Percentiles rank a stretch among this genome's conserved stretches.
Conservation (phyloP, 768 basidiomycete genomes). For the Boletus rubropictus region DNA sequence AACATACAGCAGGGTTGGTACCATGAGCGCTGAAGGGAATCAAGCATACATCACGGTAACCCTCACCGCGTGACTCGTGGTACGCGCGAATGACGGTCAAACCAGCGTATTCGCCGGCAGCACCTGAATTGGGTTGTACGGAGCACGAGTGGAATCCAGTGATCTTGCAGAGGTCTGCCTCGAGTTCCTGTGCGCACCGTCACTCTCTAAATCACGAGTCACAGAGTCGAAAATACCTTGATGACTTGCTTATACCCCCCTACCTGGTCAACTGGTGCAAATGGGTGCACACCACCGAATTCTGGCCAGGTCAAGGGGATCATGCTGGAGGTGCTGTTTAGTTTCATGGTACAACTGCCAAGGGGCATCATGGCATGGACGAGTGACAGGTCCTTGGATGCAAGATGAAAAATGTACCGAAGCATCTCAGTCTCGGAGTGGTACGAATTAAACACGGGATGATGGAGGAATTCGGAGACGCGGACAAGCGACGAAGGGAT, state of each 20-base stretch:
- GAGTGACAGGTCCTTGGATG: constrained; percentile 90
- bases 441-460: constrained; percentile 92
- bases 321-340: constrained; percentile 98
- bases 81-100: constrained; percentile 91
- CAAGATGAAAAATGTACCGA: constrained; percentile 90
- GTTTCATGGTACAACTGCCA: constrained; percentile 96
- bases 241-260: constrained; percentile 81
- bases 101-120: constrained; percentile 97
- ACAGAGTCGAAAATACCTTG: constrained; percentile 40
- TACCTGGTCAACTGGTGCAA: constrained; percentile 85
- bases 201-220: background rate
- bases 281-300: constrained; percentile 87
- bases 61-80: constrained; percentile 82
- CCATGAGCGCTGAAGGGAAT: constrained; percentile 97
- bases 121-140: constrained; percentile 98
- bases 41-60: constrained; percentile 82
- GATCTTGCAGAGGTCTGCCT: constrained; percentile 83
- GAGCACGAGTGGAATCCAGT: constrained; percentile 96
- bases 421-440: constrained; percentile 99
- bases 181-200: constrained; percentile 64
- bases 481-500: constrained; percentile 56
- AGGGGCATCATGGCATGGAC: constrained; percentile 95
- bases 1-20: constrained; percentile 89
- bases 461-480: constrained; percentile 67
- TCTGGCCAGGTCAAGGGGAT: constrained; percentile 93